These are phyloP conservation scores for Colletotrichum sublineola DNA, from an alignment of 2,329 filamentous ascomycete genomes.

Conservation along the genomic window DNA sequence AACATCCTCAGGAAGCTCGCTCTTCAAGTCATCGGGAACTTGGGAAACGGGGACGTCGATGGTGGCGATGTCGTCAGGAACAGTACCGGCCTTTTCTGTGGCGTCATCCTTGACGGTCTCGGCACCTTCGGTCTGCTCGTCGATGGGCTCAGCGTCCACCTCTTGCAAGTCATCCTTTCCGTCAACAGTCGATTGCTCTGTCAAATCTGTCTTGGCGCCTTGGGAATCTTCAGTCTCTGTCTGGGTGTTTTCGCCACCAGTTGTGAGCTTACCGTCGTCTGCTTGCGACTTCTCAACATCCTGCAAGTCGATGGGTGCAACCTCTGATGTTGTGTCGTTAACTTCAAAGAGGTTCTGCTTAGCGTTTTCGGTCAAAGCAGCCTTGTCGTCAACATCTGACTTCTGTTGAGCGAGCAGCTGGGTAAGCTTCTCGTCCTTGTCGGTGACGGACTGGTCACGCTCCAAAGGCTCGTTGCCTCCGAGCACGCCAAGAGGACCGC, in stretches of 20 bases:
- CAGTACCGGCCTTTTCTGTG: constrained; percentile 22
- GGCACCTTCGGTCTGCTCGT: constrained; percentile 26
- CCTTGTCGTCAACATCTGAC: constrained; percentile 35
- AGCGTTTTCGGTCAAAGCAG: constrained; percentile 35
- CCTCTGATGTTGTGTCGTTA: constrained; percentile 41
- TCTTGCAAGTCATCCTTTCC: constrained; percentile 37
- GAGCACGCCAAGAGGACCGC: constrained; percentile 28
- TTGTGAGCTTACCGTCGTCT: constrained; percentile 39
- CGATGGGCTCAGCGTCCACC: constrained; percentile 35
- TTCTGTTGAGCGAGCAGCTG: constrained; percentile 35
- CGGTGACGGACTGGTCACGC: constrained; percentile 33
- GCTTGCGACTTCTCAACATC: constrained; percentile 33
- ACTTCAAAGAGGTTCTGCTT: constrained; percentile 42
- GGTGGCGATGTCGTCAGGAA: constrained; percentile 29
- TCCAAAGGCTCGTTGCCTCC: constrained; percentile 35
- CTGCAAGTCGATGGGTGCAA: constrained; percentile 41
- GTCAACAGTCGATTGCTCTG: constrained; percentile 32
- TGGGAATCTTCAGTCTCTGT: constrained; percentile 41
- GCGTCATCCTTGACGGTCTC: constrained; percentile 33
- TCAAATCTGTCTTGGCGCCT: constrained; percentile 41
- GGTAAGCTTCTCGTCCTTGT: constrained; percentile 40
- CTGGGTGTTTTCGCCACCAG: constrained; percentile 38
- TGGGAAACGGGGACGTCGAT: constrained; percentile 37
- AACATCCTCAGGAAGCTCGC: constrained; percentile 40
- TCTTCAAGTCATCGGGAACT: constrained; percentile 33